Conservation (phyloP, 345 rosid genomes). For the Lepidium aucheri region DNA sequence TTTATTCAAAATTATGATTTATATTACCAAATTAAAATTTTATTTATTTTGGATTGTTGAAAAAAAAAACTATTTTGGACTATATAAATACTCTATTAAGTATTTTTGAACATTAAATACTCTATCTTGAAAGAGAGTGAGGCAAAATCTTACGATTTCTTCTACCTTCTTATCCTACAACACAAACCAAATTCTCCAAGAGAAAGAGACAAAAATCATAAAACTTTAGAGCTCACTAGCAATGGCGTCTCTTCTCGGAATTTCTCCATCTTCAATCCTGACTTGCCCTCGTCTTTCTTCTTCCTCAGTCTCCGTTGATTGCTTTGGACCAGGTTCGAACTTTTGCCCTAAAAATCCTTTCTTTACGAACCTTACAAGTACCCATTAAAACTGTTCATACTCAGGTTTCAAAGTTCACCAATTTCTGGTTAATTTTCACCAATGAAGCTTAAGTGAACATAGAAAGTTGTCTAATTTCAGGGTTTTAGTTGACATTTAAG, state of each 20-base stretch:
- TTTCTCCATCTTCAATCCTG: constrained; percentile 38
- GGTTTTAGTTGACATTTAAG: not conserved
- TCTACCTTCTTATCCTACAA: constrained; percentile 4
- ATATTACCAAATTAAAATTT: too few relatives aligned
- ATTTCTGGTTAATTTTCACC: not conserved
- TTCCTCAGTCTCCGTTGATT: constrained; percentile 23
- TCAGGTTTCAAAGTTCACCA: not conserved
- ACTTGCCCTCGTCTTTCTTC: constrained; percentile 37
- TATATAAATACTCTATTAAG: too few relatives aligned
- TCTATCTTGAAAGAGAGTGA: too few relatives aligned
- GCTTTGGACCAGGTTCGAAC: constrained; percentile 7
- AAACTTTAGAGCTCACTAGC: constrained; percentile 12
- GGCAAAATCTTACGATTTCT: too few relatives aligned
- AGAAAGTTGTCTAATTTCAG: not conserved
- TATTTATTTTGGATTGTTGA: too few relatives aligned
- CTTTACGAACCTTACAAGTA: not conserved
- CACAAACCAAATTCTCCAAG: not conserved
- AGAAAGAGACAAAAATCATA: constrained; percentile 1
- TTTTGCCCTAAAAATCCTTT: not conserved
- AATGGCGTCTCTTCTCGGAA: constrained; percentile 57
- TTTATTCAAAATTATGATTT: too few relatives aligned
- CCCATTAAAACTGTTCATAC: not conserved
- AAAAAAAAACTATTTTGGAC: too few relatives aligned
- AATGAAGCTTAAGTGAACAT: not conserved
- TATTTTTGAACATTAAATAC: too few relatives aligned